phyloP scores from a whole-genome alignment of 306 rosid genomes.

The Lablab purpureus region DNA sequence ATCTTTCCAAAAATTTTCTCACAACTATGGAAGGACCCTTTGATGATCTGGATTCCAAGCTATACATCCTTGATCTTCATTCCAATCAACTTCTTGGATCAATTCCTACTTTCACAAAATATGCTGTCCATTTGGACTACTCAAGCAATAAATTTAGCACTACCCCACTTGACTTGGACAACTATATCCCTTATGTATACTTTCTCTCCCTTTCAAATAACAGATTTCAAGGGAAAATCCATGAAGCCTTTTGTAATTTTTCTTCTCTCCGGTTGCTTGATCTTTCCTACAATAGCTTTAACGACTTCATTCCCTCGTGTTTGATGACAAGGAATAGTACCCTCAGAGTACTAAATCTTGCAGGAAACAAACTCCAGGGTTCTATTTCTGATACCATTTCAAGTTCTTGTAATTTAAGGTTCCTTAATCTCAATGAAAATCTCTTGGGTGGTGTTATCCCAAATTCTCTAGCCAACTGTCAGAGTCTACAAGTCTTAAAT shows the following conservation, averaged over 20 bases:
- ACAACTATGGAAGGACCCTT: constrained; percentile 41
- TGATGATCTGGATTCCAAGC: background rate
- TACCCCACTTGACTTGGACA: constrained; percentile 31
- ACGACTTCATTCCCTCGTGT: constrained; percentile 44
- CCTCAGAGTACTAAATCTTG: constrained; percentile 32
- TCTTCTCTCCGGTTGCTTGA: constrained; percentile 43
- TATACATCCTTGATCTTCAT: constrained; percentile 49
- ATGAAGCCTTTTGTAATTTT: constrained; percentile 35
- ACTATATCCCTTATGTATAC: rapidly evolving
- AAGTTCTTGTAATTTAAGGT: constrained; percentile 13
- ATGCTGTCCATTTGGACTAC: constrained; percentile 35
- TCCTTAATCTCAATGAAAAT: constrained; percentile 50
- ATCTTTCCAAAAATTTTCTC: constrained; percentile 65
- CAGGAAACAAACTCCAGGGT: constrained; percentile 42
- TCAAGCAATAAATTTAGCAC: constrained; percentile 51
- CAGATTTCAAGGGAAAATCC: constrained; percentile 21
- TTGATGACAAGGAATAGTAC: background rate
- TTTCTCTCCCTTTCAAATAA: constrained; percentile 38
- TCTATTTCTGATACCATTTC: constrained; percentile 19
- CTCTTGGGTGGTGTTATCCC: constrained; percentile 36
- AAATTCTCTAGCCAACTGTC: constrained; percentile 43
- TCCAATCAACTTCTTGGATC: constrained; percentile 57
- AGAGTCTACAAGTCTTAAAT: constrained; percentile 35
- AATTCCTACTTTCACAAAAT: constrained; percentile 2
- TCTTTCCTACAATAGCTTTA: constrained; percentile 46